These are phyloP conservation scores for Puccinia hordei DNA, from an alignment of 1,284 basidiomycete genomes.

Conservation along the genomic window DNA sequence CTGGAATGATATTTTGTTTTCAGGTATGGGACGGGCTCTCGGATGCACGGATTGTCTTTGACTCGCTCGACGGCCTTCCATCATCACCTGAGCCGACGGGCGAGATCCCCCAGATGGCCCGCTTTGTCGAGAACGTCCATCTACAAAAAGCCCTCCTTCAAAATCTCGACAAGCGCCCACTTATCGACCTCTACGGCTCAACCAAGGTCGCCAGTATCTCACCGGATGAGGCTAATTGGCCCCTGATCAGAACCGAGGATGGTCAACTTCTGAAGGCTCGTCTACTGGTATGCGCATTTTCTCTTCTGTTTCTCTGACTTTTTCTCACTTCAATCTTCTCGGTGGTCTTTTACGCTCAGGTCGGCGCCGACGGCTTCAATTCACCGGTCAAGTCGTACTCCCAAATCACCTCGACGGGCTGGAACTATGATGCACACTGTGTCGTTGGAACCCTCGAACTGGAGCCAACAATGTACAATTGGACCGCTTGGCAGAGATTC, in stretches of 20 bases:
- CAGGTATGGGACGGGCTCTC: conserved; percentile 83
- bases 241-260: conserved; percentile 71
- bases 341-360: conserved; percentile 62
- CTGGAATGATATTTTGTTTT: conserved; percentile 61
- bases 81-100: conserved; percentile 56
- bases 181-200: conserved; percentile 55
- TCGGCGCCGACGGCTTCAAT: conserved; percentile 93
- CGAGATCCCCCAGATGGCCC: conserved; percentile 67
- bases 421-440: conserved; percentile 86
- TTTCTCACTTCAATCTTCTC: not conserved
- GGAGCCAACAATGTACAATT: conserved; percentile 57
- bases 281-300: conserved; percentile 66
- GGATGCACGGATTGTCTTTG: conserved; percentile 74
- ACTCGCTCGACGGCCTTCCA: conserved; percentile 62
- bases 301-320: not conserved
- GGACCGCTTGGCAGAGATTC: conserved; percentile 88
- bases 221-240: conserved; percentile 64
- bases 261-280: conserved; percentile 69
- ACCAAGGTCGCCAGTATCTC: conserved; percentile 55
- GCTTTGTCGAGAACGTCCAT: conserved; percentile 85
- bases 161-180: conserved; percentile 61
- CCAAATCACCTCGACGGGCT: conserved; percentile 83
- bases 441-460: conserved; percentile 86
- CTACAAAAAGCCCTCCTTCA: conserved; percentile 76
- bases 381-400: conserved; percentile 89